Evolutionary conservation across 2,329 filamentous ascomycete genomes (phyloP).

Genomic region (Fusarium nodosum): DNA sequence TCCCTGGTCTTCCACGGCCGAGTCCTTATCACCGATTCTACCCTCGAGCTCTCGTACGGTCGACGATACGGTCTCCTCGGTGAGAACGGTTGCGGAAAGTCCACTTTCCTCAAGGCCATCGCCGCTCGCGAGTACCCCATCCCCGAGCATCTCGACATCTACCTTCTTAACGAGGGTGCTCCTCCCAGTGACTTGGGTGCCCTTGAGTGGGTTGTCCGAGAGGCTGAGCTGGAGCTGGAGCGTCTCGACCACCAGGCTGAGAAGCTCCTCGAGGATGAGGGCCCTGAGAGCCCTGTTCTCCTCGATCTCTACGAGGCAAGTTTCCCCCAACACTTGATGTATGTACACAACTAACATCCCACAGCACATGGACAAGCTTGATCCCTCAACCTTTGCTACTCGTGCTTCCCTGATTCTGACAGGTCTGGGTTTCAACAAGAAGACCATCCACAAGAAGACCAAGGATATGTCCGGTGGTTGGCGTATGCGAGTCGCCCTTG

Average conservation of each 20-base stretch:
- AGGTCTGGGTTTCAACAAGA: conserved; percentile 99
- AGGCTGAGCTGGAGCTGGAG: conserved; percentile 93
- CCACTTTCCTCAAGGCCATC: conserved; percentile 96
- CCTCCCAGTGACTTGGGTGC: conserved; percentile 90
- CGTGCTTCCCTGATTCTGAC: conserved; percentile 97
- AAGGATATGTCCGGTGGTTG: conserved; percentile 99
- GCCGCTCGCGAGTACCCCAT: conserved; percentile 94
- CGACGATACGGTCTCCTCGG: conserved; percentile 94
- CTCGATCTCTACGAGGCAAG: conserved; percentile 96
- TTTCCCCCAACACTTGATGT: conserved; percentile 24
- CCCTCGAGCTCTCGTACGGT: conserved; percentile 91
- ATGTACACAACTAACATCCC: conserved; percentile 37
- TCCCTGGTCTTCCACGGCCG: conserved; percentile 98
- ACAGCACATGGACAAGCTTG: conserved; percentile 98
- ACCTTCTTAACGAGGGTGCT: conserved; percentile 97
- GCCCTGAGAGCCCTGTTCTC: conserved; percentile 89
- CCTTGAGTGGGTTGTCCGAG: conserved; percentile 95
- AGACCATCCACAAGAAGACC: conserved; percentile 98
- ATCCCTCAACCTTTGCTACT: conserved; percentile 95
- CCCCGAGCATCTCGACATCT: conserved; percentile 97
- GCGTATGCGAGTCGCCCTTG: conserved; percentile 99
- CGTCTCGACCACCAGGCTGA: conserved; percentile 91
- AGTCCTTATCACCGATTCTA: conserved; percentile 94
- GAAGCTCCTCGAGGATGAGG: conserved; percentile 89
- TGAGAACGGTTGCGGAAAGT: conserved; percentile 99